phyloP scores from a whole-genome alignment of 768 basidiomycete species.

The Dacryopinax primogenitus region DNA sequence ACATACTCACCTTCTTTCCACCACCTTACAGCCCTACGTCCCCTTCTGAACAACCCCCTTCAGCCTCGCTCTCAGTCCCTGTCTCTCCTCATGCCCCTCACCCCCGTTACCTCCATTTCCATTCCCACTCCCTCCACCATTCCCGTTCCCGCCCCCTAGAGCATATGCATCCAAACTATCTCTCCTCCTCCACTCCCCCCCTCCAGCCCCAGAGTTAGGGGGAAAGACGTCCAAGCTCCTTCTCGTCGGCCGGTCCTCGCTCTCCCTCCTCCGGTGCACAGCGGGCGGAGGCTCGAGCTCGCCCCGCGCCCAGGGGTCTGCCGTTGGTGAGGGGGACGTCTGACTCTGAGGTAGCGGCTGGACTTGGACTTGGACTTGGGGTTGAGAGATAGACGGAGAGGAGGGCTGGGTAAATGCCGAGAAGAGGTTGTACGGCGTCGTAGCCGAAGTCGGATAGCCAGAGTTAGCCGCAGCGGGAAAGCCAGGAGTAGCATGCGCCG shows the following conservation, averaged over 20 bases:
- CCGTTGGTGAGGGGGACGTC: too few species aligned
- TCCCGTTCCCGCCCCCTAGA: background rate
- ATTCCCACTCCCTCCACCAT: background rate
- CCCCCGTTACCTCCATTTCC: too few species aligned
- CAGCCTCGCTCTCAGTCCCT: background rate
- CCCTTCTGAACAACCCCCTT: constrained; percentile 6
- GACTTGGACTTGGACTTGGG: too few species aligned
- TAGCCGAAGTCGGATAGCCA: background rate
- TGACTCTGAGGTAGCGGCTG: too few species aligned
- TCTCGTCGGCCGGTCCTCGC: background rate
- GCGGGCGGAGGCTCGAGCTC: background rate
- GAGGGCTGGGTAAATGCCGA: background rate
- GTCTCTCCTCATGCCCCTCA: background rate
- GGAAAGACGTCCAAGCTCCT: background rate
- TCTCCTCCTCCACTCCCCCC: background rate
- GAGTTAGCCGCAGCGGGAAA: background rate
- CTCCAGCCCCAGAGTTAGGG: background rate
- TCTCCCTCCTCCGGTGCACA: background rate
- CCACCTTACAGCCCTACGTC: too few species aligned
- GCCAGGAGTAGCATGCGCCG: background rate
- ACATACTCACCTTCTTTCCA: too few species aligned
- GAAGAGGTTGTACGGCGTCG: background rate
- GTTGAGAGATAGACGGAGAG: too few species aligned
- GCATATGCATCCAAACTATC: constrained; percentile 1
- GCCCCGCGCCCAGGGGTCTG: background rate